Percentiles rank a stretch among this genome's conserved stretches.
Conservation (phyloP, 2,329 filamentous ascomycete species). For the Pyrenochaeta sp. region DNA sequence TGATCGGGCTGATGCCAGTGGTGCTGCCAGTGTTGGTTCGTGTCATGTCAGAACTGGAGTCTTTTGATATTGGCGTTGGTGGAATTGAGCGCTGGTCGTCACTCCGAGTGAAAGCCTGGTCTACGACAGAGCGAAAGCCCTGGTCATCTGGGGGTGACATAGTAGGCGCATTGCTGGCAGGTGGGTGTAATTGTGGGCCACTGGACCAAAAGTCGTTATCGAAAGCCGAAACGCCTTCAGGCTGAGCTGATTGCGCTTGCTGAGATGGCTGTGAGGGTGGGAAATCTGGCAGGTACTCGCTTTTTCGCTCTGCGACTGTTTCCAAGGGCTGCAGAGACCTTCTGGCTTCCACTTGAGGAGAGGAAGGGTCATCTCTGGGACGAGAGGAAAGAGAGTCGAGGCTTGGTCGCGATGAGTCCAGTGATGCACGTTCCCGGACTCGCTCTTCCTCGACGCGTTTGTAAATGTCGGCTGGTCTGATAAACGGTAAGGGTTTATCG, state of each 20-base stretch:
- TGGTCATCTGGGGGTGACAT: constrained; percentile 32
- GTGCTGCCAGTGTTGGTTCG: constrained; percentile 71
- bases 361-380: constrained; percentile 28
- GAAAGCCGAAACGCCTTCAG: constrained; percentile 33
- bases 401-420: constrained; percentile 66
- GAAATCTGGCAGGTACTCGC: constrained; percentile 64
- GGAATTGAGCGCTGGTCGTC: constrained; percentile 64
- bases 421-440: constrained; percentile 63
- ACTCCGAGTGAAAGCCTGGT: constrained; percentile 70
- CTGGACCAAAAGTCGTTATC: constrained; percentile 40
- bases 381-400: constrained; percentile 59
- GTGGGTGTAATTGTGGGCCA: constrained; percentile 17
- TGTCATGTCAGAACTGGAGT: constrained; percentile 55
- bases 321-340: constrained; percentile 53
- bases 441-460: constrained; percentile 74
- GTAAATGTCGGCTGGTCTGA: constrained; percentile 81
- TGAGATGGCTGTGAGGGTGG: constrained; percentile 17
- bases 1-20: constrained; percentile 71
- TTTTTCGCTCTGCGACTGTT: constrained; percentile 66
- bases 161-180: constrained; percentile 18
- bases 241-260: constrained; percentile 6
- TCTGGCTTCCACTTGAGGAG: constrained; percentile 28
- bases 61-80: constrained; percentile 59
- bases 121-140: constrained; percentile 60
- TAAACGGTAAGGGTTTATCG: constrained; percentile 67